These are phyloP conservation scores for Zopfia rhizophila DNA, from an alignment of 2,329 filamentous ascomycete species.

Conservation along the genomic window DNA sequence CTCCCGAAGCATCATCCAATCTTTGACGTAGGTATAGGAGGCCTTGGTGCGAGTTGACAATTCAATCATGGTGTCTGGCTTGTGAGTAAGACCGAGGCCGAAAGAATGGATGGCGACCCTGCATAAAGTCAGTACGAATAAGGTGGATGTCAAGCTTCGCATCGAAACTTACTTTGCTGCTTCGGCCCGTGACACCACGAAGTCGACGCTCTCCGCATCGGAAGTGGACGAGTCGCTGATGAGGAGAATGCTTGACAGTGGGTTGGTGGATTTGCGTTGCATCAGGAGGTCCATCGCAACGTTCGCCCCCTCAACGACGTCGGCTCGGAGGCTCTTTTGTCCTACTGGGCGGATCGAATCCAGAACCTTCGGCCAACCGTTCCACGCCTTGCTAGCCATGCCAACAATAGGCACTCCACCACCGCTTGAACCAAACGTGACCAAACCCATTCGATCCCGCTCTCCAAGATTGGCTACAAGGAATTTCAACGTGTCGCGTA, in stretches of 20 bases:
- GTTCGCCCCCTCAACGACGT: constrained; percentile 97
- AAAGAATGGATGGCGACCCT: constrained; percentile 97
- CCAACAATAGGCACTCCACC: constrained; percentile 96
- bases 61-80: constrained; percentile 99
- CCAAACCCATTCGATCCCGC: constrained; percentile 93
- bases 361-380: constrained; percentile 87
- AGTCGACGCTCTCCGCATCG: constrained; percentile 94
- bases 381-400: constrained; percentile 96
- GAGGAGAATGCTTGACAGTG: constrained; percentile 92
- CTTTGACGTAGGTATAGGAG: constrained; percentile 97
- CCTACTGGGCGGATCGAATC: constrained; percentile 90
- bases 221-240: constrained; percentile 98
- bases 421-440: constrained; percentile 94
- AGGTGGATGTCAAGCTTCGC: constrained; percentile 9
- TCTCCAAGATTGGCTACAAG: constrained; percentile 91
- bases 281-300: constrained; percentile 98
- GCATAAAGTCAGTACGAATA: constrained; percentile 34
- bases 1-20: constrained; percentile 99
- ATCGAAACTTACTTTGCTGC: constrained; percentile 82
- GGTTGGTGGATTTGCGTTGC: constrained; percentile 96
- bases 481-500: constrained; percentile 91
- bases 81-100: constrained; percentile 94
- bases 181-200: constrained; percentile 95
- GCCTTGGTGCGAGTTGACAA: constrained; percentile 95
- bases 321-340: constrained; percentile 94